Evolutionary conservation across 352 stramenopile species (phyloP).

Genomic region (Pseudoperonospora humuli): DNA sequence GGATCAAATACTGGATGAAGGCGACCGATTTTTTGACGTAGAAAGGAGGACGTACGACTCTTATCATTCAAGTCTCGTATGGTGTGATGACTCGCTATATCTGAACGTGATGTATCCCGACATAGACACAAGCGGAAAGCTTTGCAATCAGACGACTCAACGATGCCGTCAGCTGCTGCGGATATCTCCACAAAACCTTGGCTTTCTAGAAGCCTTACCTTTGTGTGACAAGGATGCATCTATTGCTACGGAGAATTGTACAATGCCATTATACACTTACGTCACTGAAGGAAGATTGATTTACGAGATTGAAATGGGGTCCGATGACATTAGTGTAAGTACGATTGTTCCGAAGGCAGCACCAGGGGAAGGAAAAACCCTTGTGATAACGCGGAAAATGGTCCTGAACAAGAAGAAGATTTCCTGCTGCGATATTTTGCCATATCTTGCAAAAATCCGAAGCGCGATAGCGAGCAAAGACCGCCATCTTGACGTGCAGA

Average conservation of each 20-base stretch:
- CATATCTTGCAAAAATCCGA: conserved; percentile 7
- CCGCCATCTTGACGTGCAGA: neutral
- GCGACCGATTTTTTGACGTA: conserved; percentile 24
- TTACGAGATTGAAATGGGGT: conserved; percentile 43
- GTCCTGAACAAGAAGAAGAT: conserved; percentile 29
- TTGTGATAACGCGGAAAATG: conserved; percentile 25
- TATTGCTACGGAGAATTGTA: neutral
- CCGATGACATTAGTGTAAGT: conserved; percentile 28
- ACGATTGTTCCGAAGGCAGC: conserved; percentile 25
- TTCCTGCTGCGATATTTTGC: conserved; percentile 10
- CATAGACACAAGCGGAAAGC: conserved; percentile 6
- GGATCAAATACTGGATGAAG: conserved; percentile 16
- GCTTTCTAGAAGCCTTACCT: conserved; percentile 11
- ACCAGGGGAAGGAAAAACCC: conserved; percentile 1
- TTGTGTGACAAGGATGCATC: neutral
- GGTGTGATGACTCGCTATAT: conserved; percentile 36
- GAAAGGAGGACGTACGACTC: conserved; percentile 24
- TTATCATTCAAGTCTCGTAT: conserved; percentile 44
- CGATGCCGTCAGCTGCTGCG: conserved; percentile 12
- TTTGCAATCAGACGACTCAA: conserved; percentile 3
- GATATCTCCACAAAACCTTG: conserved; percentile 18
- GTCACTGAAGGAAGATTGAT: conserved; percentile 42
- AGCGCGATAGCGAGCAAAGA: conserved; percentile 1
- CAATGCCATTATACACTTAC: conserved; percentile 25
- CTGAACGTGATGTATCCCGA: conserved; percentile 34